Base-by-base conservation (phyloP, 148 eudicot species). In the Camellia japonica region DNA sequence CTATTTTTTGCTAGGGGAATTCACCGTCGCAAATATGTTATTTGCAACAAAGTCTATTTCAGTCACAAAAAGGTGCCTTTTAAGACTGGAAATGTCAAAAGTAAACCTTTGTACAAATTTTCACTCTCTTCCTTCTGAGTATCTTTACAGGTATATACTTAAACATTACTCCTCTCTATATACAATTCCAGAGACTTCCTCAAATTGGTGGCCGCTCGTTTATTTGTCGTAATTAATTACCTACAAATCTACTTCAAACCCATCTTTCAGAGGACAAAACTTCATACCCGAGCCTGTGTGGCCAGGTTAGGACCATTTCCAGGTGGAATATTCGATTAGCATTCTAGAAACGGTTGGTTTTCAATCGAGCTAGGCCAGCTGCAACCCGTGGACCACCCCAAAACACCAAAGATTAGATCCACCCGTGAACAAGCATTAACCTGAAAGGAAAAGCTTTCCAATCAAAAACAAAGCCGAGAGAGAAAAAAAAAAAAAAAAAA, bases 301-400 rank as follows among this genome's bases (percentile, higher is more conserved):
- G 86, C 83, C 64, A 64, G 82, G 71, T 44, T 47, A 41, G 23
- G 18, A 44, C 68, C 74, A 46, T 69, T 67, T 15, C 52, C 41
- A 20, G 75, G 19, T 13, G 9, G 64, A 43, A 15, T n/a, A 43
- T 64, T 68, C 20, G 19, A 77, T 82, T 86, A 91, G 81, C 90
- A 87, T 80, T 88, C 90, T 56, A 83, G 82, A 77, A 84, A 67
- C 74, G 81, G 85, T 54, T 85, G 90, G 73, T 75, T 75, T 66
- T 87, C 89, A 4, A 44, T 74, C 42, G 88, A 79, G 81, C 86
- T 78, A 81, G 81, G 90, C 96, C 91, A 93, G 88, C 98, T 95
- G 84, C 98, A 95, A 52, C 98, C 98, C 9, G 87, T 78, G 64
- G 98, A 95, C 97, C 97, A 93, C 80, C 92, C 97, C 79, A 95